Conservation (phyloP, 2,329 filamentous ascomycete species). For the Fusarium tanahbumbuense region DNA sequence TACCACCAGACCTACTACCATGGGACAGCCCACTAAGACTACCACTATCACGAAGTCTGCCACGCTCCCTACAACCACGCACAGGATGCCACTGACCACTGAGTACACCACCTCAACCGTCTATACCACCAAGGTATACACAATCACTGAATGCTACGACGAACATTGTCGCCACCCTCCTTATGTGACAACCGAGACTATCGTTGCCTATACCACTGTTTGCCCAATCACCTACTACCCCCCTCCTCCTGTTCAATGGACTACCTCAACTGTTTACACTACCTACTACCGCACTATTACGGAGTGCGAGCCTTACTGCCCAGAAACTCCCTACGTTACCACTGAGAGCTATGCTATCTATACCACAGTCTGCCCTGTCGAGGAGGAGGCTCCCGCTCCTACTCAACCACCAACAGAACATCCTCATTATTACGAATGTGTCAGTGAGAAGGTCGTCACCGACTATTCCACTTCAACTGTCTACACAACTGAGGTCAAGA, state of each 20-base stretch:
- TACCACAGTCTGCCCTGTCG: constrained; percentile 30
- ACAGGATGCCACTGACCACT: neutral
- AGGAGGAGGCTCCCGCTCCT: neutral
- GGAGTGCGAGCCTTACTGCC: constrained; percentile 4
- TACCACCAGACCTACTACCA: neutral
- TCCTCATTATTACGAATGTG: neutral
- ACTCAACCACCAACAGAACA: neutral
- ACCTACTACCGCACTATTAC: constrained; percentile 37
- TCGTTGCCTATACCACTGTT: constrained; percentile 18
- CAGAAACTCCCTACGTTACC: constrained; percentile 1
- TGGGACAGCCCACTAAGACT: neutral
- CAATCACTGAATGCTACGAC: constrained; percentile 19
- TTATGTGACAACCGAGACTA: constrained; percentile 22
- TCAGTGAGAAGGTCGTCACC: constrained; percentile 10
- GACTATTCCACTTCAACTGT: constrained; percentile 16
- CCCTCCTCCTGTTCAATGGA: constrained; percentile 1
- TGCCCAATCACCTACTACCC: neutral
- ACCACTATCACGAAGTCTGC: neutral
- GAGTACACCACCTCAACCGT: constrained; percentile 14
- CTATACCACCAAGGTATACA: constrained; percentile 24
- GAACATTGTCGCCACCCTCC: constrained; percentile 4
- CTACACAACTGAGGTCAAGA: constrained; percentile 30
- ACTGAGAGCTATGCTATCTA: constrained; percentile 20
- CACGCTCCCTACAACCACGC: neutral
- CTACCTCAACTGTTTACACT: constrained; percentile 28